Base-by-base conservation (phyloP, 768 basidiomycete species). In the Hericium erinaceus region DNA sequence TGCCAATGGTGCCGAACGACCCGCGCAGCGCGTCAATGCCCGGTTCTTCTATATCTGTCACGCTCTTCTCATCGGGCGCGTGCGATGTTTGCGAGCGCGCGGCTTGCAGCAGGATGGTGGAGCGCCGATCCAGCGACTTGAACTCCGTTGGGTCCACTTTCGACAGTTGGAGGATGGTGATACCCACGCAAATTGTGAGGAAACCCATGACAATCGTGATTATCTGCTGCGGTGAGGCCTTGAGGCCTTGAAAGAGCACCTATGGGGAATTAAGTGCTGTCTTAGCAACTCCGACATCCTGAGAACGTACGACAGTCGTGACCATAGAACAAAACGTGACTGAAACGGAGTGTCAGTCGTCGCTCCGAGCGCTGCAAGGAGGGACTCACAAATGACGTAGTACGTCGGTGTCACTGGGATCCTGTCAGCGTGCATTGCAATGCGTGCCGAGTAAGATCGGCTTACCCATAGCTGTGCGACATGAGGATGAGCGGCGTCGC, bases 81-180 rank as follows among this genome's bases (percentile, higher is more conserved):
- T 33, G 28, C 61, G 89, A 86, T 2, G 88, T 89, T 48, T 84
- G 82, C 22, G 76, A 67, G 18, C 84, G 81, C 1, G 92, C 80
- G n/a, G 92, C 95, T 70, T 91, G 85, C 37, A 99, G 80, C 22
- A 99, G 82, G 51, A 98, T 80, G 0, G 97, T 98, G 1, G 91
- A 89, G 38, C 88, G 80, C 16, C 95, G 80, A 68, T 98, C 97
- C 65, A 99, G 87, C 51, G 83, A 68, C 50, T 68, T 82, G 66
- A 98, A 78, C 55, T 83, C 72, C 18, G 76, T 77, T 10, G 97
- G 95, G 67, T 99, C 95, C 63, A 98, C 83, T 73, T 92, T 92
- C 69, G 88, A 92, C 82, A 95, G 87, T 72, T 99, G 97, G 8
- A 99, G 83, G 61, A 99, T 85, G 33, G 89, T 89, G 69, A 98